Base-by-base conservation (phyloP, 352 stramenopile species). In the Phytophthora hibernalis region DNA sequence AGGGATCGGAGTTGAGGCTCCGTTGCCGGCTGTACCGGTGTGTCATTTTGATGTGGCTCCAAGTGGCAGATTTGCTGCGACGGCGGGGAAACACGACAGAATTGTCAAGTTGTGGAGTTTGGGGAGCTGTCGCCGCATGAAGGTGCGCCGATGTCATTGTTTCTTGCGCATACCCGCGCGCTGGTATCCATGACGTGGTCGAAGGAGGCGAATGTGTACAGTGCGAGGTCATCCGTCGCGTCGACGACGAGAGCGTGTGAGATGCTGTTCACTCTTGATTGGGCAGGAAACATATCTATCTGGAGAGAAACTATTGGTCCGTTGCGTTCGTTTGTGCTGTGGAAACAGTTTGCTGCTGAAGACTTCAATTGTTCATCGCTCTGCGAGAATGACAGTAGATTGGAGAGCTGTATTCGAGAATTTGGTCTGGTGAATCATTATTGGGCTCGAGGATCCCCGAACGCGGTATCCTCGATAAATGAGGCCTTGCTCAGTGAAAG, bases 181-280 rank as follows among this genome's bases (percentile, higher is more conserved):
- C 44, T 96, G 16, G 69, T 83, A 42, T 64, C 56, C 3, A 54
- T 91, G 40, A 68, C 72, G 26, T 92, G 85, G 85, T 76, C 74
- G 7, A 91, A 85, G 56, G 74, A 79, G 4, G 21, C 59, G n/a
- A 77, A 93, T 67, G 68, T 74, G 31, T 92, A 82, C 70, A 82
- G 78, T 30, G 63, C 73, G 35, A 64, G 71, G 38, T 61, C 58
- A 11, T 44, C 59, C 31, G 51, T 57, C n/a, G 61, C 59, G 13
- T 61, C 67, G 26, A 63, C 72, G 21, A 49, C 53, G 18, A 51
- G 48, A 1, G 47, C 68, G 28, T 76, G 70, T 59, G 77, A 95
- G 53, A 93, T 93, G 79, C 63, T 96, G n/a, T 87, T 91, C 48
- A 82, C 82, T 38, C 74, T 96, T 28, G 85, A 96, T 48, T 68